Percentiles rank a stretch among this genome's conserved stretches.
phyloP scores from a whole-genome alignment of 305 asterid genomes.

The Solanum aculeatissimum region DNA sequence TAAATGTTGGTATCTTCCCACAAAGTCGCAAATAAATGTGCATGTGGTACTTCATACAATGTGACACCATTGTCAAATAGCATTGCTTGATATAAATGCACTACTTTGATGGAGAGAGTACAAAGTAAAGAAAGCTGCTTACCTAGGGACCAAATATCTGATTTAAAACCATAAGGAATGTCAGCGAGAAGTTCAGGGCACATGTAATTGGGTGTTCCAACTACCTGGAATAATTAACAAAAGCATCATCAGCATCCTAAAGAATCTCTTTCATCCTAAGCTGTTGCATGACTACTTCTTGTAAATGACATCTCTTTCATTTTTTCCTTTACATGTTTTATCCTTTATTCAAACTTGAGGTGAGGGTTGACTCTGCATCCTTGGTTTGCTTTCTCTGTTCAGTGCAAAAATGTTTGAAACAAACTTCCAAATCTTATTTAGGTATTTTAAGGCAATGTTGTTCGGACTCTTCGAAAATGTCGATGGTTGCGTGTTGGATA shows the following conservation, averaged over 20 bases:
- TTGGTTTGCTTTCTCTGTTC: background rate
- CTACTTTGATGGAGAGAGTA: background rate
- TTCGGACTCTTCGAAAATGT: too few relatives aligned
- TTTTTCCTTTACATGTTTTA: background rate
- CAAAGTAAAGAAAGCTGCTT: conserved; percentile 4
- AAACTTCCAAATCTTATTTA: background rate
- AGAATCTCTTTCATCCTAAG: background rate
- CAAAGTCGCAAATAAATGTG: background rate
- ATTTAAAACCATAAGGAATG: conserved; percentile 93
- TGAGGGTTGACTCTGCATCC: background rate
- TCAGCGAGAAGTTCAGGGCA: conserved; percentile 99
- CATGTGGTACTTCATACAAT: background rate
- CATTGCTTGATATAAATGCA: background rate
- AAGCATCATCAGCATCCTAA: background rate
- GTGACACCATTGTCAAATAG: background rate
- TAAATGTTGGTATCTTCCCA: background rate
- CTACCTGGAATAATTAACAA: conserved; percentile 45
- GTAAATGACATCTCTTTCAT: background rate
- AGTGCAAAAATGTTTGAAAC: background rate
- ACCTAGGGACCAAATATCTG: conserved; percentile 99
- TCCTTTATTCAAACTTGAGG: background rate
- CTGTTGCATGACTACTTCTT: background rate
- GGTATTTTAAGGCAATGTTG: background rate
- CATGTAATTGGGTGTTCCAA: conserved; percentile 99
- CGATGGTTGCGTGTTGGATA: too few relatives aligned